These are phyloP conservation scores for Fusarium guadeloupense DNA, from an alignment of 2,329 filamentous ascomycete genomes.

Conservation along the genomic window DNA sequence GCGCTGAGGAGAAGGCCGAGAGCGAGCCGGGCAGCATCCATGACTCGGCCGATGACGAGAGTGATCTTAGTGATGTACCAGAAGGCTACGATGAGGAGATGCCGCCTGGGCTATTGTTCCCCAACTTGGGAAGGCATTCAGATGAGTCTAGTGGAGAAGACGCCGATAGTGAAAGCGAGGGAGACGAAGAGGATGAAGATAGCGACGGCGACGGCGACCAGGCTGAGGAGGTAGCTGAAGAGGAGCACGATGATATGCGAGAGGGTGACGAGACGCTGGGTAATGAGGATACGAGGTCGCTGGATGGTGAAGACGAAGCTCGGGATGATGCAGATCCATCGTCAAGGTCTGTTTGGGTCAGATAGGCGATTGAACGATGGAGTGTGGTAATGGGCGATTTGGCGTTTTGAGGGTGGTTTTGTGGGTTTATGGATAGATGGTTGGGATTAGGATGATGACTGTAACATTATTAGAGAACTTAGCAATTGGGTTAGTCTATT, in stretches of 20 bases:
- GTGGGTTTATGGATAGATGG: conserved; percentile 2
- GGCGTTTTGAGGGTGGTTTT: conserved; percentile 14
- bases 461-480: not conserved
- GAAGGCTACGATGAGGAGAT: conserved; percentile 67
- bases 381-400: conserved; percentile 16
- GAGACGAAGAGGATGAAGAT: conserved; percentile 42
- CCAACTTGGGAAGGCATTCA: conserved; percentile 52
- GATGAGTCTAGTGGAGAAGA: conserved; percentile 50
- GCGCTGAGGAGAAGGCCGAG: conserved; percentile 45
- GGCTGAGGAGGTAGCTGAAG: conserved; percentile 29
- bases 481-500: not conserved
- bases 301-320: conserved; percentile 26
- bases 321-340: not conserved
- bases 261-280: conserved; percentile 30
- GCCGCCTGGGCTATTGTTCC: conserved; percentile 63
- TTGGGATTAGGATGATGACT: not conserved
- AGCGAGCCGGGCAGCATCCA: conserved; percentile 63
- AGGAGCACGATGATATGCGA: conserved; percentile 8
- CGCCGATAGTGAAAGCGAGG: conserved; percentile 49
- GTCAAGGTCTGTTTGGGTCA: not conserved
- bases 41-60: conserved; percentile 74
- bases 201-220: conserved; percentile 33
- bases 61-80: conserved; percentile 72
- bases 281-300: conserved; percentile 30
- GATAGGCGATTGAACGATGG: conserved; percentile 8